phyloP scores from a whole-genome alignment of 1,284 basidiomycete genomes.

The Coriolopsis trogii region DNA sequence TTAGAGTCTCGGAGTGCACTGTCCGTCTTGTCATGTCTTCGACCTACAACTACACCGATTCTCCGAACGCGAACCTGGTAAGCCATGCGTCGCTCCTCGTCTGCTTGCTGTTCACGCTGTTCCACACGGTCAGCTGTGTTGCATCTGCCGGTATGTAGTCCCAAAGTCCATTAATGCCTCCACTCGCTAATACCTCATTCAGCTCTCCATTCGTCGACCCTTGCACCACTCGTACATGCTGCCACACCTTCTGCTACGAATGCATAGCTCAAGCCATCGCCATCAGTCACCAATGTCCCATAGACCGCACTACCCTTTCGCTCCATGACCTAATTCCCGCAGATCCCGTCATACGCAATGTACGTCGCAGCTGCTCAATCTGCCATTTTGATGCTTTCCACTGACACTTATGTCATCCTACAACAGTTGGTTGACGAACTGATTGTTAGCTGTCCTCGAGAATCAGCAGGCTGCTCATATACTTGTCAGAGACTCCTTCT shows the following conservation, averaged over 20 bases:
- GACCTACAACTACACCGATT: constrained; percentile 52
- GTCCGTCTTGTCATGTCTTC: constrained; percentile 18
- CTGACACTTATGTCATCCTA: constrained; percentile 4
- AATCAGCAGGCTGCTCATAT: constrained; percentile 59
- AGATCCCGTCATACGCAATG: constrained; percentile 73
- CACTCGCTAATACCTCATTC: not conserved
- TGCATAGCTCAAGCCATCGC: constrained; percentile 73
- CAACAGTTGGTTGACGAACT: constrained; percentile 84
- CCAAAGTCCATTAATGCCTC: constrained; percentile 4
- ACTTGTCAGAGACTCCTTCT: constrained; percentile 76
- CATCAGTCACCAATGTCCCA: constrained; percentile 74
- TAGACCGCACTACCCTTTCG: constrained; percentile 72
- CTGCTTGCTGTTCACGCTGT: not conserved
- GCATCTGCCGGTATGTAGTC: constrained; percentile 70
- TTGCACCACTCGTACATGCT: constrained; percentile 70
- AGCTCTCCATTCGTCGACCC: constrained; percentile 79
- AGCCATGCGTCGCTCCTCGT: constrained; percentile 17
- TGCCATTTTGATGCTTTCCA: constrained; percentile 20
- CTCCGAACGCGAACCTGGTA: constrained; percentile 63
- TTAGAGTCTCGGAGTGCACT: not conserved
- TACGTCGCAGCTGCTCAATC: constrained; percentile 44
- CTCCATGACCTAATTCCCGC: constrained; percentile 58
- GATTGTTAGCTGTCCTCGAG: constrained; percentile 70
- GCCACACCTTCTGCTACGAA: constrained; percentile 82
- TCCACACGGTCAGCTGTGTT: constrained; percentile 60